Base-by-base conservation (phyloP, 1,139 yeast species). In the Pichia kudriavzevii region DNA sequence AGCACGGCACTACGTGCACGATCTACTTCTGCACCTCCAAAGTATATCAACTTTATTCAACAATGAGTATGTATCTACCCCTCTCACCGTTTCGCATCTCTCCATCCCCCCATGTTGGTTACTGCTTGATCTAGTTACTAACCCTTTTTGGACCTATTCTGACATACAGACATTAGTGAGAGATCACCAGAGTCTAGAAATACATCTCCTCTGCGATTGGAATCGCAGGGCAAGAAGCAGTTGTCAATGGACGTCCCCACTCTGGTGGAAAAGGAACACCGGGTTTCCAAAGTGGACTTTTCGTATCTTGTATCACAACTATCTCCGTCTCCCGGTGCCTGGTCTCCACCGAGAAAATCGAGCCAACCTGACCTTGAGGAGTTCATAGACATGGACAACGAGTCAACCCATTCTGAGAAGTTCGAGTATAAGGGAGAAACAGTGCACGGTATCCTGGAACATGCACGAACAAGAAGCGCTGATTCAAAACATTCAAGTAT, bases 251-350 rank as follows among this genome's bases (percentile, higher is more conserved):
- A 8, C 8, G 7, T 20, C 10, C 22, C 10, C 22, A 28, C n/a
- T 22, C 30, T 10, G 14, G 13, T 12, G 16, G 20, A 30, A 16
- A 26, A 15, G 9, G 23, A 30, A 10, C 28, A 27, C 9, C 30
- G 31, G 30, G 26, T 40, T 1, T 42, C 47, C 7, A 45, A 41
- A 28, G 43, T 39, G 13, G 56, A 52, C 28, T 53, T 47, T 36
- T 44, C 48, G 2, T 50, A 53, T 26, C 38, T 51, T 2, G 29
- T 45, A 3, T 43, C 49, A 4, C 48, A 47, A 28, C 26, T 48
- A 18, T 49, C 52, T 3, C 52, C 54, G 22, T 46, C 45, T 46
- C 53, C 56, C 7, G 53, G 52, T 5, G 44, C 49, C 4, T 52
- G 55, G 56, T 41, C 47, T 6, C 38, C 40, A 6, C 17, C 15